Evolutionary conservation across 148 eudicot species (phyloP).

Genomic region (Diospyros lotus): DNA sequence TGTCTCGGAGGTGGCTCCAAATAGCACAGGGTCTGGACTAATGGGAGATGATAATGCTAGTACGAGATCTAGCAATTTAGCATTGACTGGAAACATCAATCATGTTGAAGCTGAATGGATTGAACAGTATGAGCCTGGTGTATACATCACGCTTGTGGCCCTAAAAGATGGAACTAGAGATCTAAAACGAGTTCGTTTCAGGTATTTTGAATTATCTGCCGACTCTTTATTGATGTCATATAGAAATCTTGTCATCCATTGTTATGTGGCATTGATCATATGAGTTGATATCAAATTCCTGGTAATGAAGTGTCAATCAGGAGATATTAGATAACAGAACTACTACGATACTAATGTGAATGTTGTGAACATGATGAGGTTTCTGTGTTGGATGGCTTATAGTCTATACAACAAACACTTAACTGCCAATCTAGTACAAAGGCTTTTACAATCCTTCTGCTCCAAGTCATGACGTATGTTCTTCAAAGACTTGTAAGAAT

Average conservation of each 20-base stretch:
- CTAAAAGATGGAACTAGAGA: slow-evolving; percentile 81
- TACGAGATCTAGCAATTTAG: slow-evolving; percentile 31
- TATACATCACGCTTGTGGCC: slow-evolving; percentile 76
- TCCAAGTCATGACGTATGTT: too few species aligned
- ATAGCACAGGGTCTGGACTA: slow-evolving; percentile 32
- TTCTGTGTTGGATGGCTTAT: not conserved
- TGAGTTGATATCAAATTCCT: not conserved
- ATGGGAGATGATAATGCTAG: slow-evolving; percentile 37
- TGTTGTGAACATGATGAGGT: not conserved
- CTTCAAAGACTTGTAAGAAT: too few species aligned
- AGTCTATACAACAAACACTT: too few species aligned
- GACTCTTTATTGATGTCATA: not conserved
- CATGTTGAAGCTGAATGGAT: slow-evolving; percentile 85
- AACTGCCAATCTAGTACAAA: too few species aligned
- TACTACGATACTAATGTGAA: not conserved
- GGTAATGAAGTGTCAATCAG: too few species aligned
- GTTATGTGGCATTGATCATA: not conserved
- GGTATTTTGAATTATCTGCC: slow-evolving; percentile 26
- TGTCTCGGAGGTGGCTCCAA: slow-evolving; percentile 35
- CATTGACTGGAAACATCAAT: slow-evolving; percentile 31
- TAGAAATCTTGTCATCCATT: not conserved
- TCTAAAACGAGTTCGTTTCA: slow-evolving; percentile 93
- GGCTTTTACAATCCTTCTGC: not conserved
- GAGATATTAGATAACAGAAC: not conserved
- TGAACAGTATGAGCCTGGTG: slow-evolving; percentile 89